Evolutionary conservation across 2,329 filamentous ascomycete genomes (phyloP).

Genomic region (Cyanodermella asteris): DNA sequence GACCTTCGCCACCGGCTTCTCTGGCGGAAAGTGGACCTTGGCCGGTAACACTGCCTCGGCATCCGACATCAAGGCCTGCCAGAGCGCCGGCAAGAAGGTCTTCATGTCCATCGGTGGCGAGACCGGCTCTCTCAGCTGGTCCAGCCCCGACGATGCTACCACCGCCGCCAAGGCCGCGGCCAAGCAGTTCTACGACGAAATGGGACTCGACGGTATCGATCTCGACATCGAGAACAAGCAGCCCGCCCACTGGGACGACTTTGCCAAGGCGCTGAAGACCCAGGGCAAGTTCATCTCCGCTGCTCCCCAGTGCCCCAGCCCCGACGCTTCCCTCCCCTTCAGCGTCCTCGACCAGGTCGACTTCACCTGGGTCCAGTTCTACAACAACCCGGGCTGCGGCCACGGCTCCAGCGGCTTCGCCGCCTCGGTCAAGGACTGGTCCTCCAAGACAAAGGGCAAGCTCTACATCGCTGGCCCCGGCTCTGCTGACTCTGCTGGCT

Average conservation of each 20-base stretch:
- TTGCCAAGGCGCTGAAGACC: constrained; percentile 13
- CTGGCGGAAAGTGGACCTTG: constrained; percentile 7
- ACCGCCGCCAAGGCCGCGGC: constrained; percentile 8
- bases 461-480: constrained; percentile 17
- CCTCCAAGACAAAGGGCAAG: constrained; percentile 7
- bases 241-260: constrained; percentile 10
- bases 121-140: constrained; percentile 11
- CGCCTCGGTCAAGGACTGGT: constrained; percentile 14
- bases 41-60: constrained; percentile 10
- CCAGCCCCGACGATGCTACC: constrained; percentile 10
- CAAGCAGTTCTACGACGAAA: constrained; percentile 14
- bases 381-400: constrained; percentile 20
- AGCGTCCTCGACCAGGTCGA: constrained; percentile 15
- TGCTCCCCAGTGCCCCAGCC: constrained; percentile 19
- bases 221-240: constrained; percentile 16
- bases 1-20: constrained; percentile 11
- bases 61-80: constrained; percentile 13
- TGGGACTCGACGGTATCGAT: constrained; percentile 17
- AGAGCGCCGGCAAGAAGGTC: constrained; percentile 18
- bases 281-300: constrained; percentile 16
- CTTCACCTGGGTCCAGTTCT: constrained; percentile 21
- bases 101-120: constrained; percentile 18
- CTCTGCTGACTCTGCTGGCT: constrained; percentile 11
- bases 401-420: constrained; percentile 11
- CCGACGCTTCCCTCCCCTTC: constrained; percentile 16